A percentile compares a stretch with the other conserved stretches of the same genome.
phyloP scores from a whole-genome alignment of 257 asterid genomes.

The Capsicum baccatum region DNA sequence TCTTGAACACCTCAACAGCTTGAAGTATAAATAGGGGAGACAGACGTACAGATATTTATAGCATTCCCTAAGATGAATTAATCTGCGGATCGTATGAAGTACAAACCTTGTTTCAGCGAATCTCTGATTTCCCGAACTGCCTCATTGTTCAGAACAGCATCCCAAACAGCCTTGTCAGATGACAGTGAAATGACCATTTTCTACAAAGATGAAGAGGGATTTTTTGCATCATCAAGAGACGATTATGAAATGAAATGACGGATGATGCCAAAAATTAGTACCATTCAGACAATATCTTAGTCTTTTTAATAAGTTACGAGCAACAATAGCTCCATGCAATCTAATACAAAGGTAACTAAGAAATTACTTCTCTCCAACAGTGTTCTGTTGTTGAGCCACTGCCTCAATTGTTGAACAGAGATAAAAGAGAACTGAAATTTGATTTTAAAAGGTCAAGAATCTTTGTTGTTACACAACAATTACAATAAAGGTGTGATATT shows the following conservation, averaged over 20 bases:
- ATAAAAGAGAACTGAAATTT: not conserved
- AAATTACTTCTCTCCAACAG: constrained; percentile 1
- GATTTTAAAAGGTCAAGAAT: not conserved
- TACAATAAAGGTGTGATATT: not conserved
- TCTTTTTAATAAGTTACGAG: not conserved
- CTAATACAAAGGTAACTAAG: not conserved
- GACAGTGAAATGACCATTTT: constrained; percentile 74
- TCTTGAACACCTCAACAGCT: not conserved
- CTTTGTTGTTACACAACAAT: not conserved
- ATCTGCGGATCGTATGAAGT: not conserved
- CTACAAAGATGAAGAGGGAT: constrained; percentile 38
- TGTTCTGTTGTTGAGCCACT: not conserved
- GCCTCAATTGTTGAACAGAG: not conserved
- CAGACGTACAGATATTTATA: not conserved
- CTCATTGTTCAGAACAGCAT: constrained; percentile 74
- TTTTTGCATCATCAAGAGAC: not conserved
- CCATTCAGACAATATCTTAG: not conserved
- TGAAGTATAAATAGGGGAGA: not conserved
- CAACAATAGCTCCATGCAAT: constrained; percentile 4
- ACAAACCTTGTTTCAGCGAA: constrained; percentile 54
- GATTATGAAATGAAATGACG: not conserved
- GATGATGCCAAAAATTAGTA: not conserved
- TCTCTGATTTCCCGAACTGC: constrained; percentile 68
- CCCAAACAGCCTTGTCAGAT: constrained; percentile 80
- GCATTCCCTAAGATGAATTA: not conserved